phyloP scores from a whole-genome alignment of 192 early-diverging fungal species.

The Dissophora globulifera region DNA sequence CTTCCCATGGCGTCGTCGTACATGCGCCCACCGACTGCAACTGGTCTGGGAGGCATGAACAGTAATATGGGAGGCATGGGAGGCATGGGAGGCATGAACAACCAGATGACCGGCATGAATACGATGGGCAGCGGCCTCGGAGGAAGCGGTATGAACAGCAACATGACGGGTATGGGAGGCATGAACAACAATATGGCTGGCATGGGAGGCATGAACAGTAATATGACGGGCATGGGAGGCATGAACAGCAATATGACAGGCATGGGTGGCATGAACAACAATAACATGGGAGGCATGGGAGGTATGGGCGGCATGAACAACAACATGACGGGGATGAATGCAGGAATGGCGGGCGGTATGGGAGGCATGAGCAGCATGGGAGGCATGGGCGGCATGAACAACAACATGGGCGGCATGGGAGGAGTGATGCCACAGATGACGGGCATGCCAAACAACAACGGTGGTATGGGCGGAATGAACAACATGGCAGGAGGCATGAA shows the following conservation, averaged over 20 bases:
- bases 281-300: conserved; percentile 22
- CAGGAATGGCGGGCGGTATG: conserved; percentile 34
- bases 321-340: conserved; percentile 19
- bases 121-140: conserved; percentile 19
- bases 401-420: conserved; percentile 21
- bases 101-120: conserved; percentile 38
- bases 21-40: conserved; percentile 43
- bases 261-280: conserved; percentile 18
- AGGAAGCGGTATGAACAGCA: conserved; percentile 21
- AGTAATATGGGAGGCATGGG: conserved; percentile 6
- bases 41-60: conserved; percentile 6
- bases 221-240: conserved; percentile 32
- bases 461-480: conserved; percentile 21
- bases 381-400: conserved; percentile 31
- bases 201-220: conserved; percentile 23
- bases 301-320: conserved; percentile 23
- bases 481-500: conserved; percentile 35
- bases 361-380: conserved; percentile 33
- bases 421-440: conserved; percentile 10
- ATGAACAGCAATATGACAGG: conserved; percentile 26
- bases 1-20: conserved; percentile 51
- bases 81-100: conserved; percentile 29
- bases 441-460: conserved; percentile 13
- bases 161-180: conserved; percentile 23
- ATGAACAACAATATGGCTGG: conserved; percentile 30